Base-by-base conservation (phyloP, 768 basidiomycete species). In the Pseudohyphozyma bogoriensis region DNA sequence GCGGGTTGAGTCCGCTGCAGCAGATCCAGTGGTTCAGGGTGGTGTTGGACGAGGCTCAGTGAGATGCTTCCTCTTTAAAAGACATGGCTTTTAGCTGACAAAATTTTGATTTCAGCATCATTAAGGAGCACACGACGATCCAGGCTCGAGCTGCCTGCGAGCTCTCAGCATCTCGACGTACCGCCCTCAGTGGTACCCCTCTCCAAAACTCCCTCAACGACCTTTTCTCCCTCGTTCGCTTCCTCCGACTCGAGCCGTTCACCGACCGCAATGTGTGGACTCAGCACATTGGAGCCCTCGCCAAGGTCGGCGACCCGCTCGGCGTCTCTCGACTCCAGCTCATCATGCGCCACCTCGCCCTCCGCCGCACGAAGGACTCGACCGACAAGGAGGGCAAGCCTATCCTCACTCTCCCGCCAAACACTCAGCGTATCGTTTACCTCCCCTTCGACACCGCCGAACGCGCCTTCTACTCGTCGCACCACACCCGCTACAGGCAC, bases 191-290 rank as follows among this genome's bases (percentile, higher is more conserved):
- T n/a, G 95, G 95, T 58, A 99, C 95, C 11, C 95, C 95, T 1
- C 90, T 99, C 39, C 95, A 99, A 77, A 99, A 99, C 79, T 95
- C 93, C 74, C 82, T 97, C 55, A 95, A 97, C 75, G 95, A 99
- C 71, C 86, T 99, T 52, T 97, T 86, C 74, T 95, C 95, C 7
- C 79, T 99, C 60, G 84, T 99, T 79, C 95, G 95, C 75, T 97
- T 99, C 76, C 76, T 99, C 56, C 85, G 91, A 26, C 74, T 97
- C 68, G 80, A 83, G 28, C 95, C 95, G 1, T 85, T 97, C 67
- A 87, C 95, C 70, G 90, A 96, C 73, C 92, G 92, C 75, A 83
- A 82, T 57, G 75, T 84, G 16, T 99, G 95, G 91, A 90, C 85
- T 28, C 87, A 92, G 70, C 89, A 81, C 73, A 88, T 99, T 67